A percentile compares a stretch with the other conserved stretches of the same genome.
Evolutionary conservation across 202 grass and related monocot species (phyloP).

Genomic region (Digitaria exilis): DNA sequence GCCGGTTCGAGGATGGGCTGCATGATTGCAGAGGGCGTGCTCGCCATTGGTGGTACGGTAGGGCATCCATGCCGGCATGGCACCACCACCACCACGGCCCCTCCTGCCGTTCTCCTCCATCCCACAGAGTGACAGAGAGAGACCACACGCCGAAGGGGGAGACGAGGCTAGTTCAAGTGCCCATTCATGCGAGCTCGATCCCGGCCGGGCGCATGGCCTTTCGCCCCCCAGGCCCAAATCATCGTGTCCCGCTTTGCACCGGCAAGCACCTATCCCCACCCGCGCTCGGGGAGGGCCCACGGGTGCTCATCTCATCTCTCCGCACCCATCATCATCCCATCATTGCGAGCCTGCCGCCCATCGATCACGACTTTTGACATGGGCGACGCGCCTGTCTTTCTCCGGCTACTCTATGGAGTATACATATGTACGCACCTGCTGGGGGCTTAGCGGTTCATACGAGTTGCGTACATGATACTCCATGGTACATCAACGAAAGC

Average conservation of each 20-base stretch:
- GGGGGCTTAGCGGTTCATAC: neutral
- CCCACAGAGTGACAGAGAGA: neutral
- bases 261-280: constrained; percentile 45
- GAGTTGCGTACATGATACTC: neutral
- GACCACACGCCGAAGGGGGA: neutral
- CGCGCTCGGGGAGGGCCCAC: constrained; percentile 5
- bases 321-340: constrained; percentile 62
- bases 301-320: constrained; percentile 5
- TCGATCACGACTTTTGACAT: constrained; percentile 1
- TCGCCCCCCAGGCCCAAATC: constrained; percentile 50
- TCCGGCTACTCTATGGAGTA: neutral
- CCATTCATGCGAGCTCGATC: constrained; percentile 55
- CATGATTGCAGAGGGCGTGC: constrained; percentile 51
- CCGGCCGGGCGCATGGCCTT: constrained; percentile 25
- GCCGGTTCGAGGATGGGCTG: constrained; percentile 45
- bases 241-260: constrained; percentile 74
- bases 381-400: neutral
- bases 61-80: neutral
- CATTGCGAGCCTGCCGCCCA: constrained; percentile 43
- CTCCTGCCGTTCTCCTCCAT: too few relatives aligned
- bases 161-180: constrained; percentile 45
- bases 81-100: neutral
- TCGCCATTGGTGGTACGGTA: constrained; percentile 18
- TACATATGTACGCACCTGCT: too few relatives aligned
- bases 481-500: neutral